These are phyloP conservation scores for Hypoxylon sp. DNA, from an alignment of 2,329 filamentous ascomycete species.

Conservation along the genomic window DNA sequence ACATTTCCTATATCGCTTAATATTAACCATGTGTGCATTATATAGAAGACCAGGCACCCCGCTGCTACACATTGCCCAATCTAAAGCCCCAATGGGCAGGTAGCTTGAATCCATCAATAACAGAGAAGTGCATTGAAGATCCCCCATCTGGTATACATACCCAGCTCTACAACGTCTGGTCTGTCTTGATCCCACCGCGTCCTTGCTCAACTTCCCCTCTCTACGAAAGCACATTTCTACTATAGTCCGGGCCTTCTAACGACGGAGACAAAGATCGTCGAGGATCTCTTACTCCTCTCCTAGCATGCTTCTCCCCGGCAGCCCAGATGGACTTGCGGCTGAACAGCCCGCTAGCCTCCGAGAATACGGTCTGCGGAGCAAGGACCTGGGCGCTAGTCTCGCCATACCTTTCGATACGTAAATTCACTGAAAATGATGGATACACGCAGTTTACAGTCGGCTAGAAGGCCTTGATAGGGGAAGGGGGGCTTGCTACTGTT, in stretches of 20 bases:
- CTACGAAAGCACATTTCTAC: no score
- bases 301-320: neutral
- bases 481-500: neutral
- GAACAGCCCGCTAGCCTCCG: neutral
- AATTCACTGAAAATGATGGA: no score
- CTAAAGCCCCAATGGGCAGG: no score
- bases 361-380: conserved; percentile 2
- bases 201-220: no score
- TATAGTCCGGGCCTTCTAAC: no score
- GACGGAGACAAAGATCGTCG: neutral
- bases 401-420: neutral
- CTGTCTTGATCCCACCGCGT: no score
- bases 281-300: neutral
- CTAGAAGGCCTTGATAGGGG: neutral
- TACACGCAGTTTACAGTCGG: no score
- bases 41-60: neutral
- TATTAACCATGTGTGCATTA: neutral
- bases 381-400: neutral
- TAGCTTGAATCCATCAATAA: neutral
- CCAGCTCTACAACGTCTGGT: no score
- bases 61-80: no score
- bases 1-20: neutral
- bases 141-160: no score
- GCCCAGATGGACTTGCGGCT: neutral
- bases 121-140: no score